Base-by-base conservation (phyloP, 371 early-diverging fungal species). In the Actinomortierella wolfii region DNA sequence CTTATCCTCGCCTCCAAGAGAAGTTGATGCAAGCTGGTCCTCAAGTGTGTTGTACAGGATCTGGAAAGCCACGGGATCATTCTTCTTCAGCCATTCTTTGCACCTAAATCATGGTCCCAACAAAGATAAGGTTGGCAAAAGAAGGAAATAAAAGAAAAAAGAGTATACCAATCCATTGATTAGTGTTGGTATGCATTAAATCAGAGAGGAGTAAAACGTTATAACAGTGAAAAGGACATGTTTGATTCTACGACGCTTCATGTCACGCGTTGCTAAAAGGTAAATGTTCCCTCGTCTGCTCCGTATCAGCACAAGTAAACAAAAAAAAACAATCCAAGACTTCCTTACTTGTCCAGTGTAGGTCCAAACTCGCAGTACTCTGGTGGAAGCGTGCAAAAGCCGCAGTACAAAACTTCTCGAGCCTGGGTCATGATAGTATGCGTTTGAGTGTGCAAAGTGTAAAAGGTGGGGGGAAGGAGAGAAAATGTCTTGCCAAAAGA, bases 361-460 rank as follows among this genome's bases (percentile, higher is more conserved):
- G 90, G 85, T n/a, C 93, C 91, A 63, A 89, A 94, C 81, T 92
- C 93, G 82, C 97, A 96, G 79, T 91, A 95, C 92, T 96, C 81
- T 50, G 79, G 74, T 14, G 82, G 82, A 34, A 81, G 59, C 11
- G 66, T 70, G 79, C 80, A 81, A 43, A 81, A 74, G 28, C 73
- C 80, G 67, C 81, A 81, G 68, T 81, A 81, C n/a, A 79, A 56
- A 40, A 80, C 73, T 45, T 70, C 71, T 41, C 71, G 71, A 43
- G 71, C 61, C 62, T 70, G 60, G 56, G 61, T 57, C 71, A 70
- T 70, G 43, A 20, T 51, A 18, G 21, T 4, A 29, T 44, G 18
- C 14, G n/a, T 15, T 43, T 43, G 43, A 17, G 34, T 14, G 50
- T 48, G 55, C 15, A 44, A 20, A 44, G 44, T 15, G n/a, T n/a